Conservation (phyloP, 352 stramenopile genomes). For the Phytophthora megakarya region DNA sequence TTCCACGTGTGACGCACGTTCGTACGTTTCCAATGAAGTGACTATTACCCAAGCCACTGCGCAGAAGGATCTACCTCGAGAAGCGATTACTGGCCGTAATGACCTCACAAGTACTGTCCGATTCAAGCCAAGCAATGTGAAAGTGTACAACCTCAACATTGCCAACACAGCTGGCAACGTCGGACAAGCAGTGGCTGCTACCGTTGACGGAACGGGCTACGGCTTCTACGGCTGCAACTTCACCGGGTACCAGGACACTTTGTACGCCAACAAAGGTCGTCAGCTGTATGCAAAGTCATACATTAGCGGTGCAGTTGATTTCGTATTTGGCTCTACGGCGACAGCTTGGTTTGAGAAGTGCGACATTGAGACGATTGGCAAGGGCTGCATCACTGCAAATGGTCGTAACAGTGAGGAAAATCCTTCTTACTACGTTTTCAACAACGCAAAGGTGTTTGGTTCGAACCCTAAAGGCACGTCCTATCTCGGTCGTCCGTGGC, state of each 20-base stretch:
- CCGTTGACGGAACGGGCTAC: slow-evolving; percentile 13
- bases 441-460: slow-evolving; percentile 14
- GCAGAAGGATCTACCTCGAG: slow-evolving; percentile 19
- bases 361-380: slow-evolving; percentile 21
- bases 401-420: slow-evolving; percentile 11
- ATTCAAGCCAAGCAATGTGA: slow-evolving; percentile 27
- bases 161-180: slow-evolving; percentile 26
- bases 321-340: slow-evolving; percentile 22
- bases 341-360: slow-evolving; percentile 22
- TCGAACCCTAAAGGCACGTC: slow-evolving; percentile 7
- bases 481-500: slow-evolving; percentile 24
- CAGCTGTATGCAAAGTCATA: slow-evolving; percentile 22
- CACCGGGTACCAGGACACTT: slow-evolving; percentile 23
- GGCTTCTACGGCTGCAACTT: slow-evolving; percentile 28
- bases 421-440: slow-evolving; percentile 29
- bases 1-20: slow-evolving; percentile 18
- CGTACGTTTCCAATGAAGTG: slow-evolving; percentile 25
- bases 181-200: slow-evolving; percentile 20
- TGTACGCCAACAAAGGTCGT: slow-evolving; percentile 25
- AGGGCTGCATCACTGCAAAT: slow-evolving; percentile 27
- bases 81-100: slow-evolving; percentile 14
- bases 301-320: slow-evolving; percentile 25
- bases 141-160: slow-evolving; percentile 32
- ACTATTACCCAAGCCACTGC: slow-evolving; percentile 18
- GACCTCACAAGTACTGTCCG: slow-evolving; percentile 22